Conservation (phyloP, 1,284 basidiomycete species). For the Ceratobasidium sp. region DNA sequence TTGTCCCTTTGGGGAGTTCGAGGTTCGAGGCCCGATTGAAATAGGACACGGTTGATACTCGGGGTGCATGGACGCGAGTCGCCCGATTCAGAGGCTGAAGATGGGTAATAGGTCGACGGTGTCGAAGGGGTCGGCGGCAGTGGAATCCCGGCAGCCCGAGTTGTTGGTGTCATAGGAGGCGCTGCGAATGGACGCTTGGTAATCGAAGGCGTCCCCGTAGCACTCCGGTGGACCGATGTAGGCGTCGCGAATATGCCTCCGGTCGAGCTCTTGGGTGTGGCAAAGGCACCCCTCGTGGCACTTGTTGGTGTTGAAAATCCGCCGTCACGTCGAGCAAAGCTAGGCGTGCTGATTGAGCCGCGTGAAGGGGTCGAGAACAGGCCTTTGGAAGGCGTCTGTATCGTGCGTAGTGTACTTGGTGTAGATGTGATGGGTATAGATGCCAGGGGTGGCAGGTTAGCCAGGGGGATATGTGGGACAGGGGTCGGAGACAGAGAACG, state of each 20-base stretch:
- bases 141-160: conserved; percentile 24
- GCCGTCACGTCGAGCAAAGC: conserved; percentile 8
- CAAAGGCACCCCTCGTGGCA: conserved; percentile 26
- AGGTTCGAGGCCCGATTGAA: conserved; percentile 16
- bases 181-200: not conserved
- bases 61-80: conserved; percentile 67
- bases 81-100: conserved; percentile 57
- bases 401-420: conserved; percentile 54
- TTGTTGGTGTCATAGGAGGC: conserved; percentile 35
- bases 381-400: conserved; percentile 61
- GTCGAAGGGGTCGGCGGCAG: conserved; percentile 42
- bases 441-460: conserved; percentile 70
- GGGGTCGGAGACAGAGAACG: conserved; percentile 49
- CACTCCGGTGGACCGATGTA: conserved; percentile 28
- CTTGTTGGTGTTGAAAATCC: conserved; percentile 39
- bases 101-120: conserved; percentile 51
- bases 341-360: conserved; percentile 25
- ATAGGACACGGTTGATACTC: conserved; percentile 54
- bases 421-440: conserved; percentile 56
- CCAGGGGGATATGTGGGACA: conserved; percentile 70
- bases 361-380: conserved; percentile 48
- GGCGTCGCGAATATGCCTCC: conserved; percentile 39
- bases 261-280: conserved; percentile 18
- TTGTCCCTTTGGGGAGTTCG: conserved; percentile 35
- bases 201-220: conserved; percentile 3